Evolutionary conservation across 192 early-diverging fungal genomes (phyloP).

Genomic region (Glomus cerebriforme): DNA sequence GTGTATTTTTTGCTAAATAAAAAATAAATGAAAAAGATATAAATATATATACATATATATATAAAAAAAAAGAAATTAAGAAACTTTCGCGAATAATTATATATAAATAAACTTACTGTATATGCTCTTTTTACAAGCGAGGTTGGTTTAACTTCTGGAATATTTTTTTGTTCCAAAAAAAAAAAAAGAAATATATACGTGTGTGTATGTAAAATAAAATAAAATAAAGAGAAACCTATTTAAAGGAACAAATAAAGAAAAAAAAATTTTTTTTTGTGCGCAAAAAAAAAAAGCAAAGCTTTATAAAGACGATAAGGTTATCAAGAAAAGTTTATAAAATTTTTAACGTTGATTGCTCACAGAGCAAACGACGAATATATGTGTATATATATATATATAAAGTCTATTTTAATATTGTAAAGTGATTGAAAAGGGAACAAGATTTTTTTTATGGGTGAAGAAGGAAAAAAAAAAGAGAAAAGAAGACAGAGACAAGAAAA

Average conservation of each 20-base stretch:
- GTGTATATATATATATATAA: slow-evolving; percentile 9
- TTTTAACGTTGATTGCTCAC: slow-evolving; percentile 30
- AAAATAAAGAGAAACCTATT: not conserved
- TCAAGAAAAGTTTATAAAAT: not conserved
- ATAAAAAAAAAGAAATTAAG: no score
- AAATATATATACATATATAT: not conserved
- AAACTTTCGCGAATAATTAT: not conserved
- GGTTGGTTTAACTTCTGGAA: not conserved
- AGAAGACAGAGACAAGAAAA: not conserved
- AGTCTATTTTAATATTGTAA: slow-evolving; percentile 12
- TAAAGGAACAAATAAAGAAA: not conserved
- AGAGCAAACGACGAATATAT: slow-evolving; percentile 23
- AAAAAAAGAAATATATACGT: not conserved
- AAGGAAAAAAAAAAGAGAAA: not conserved
- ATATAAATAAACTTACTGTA: not conserved
- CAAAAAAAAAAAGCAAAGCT: not conserved
- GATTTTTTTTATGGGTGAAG: slow-evolving; percentile 5
- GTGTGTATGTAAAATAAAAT: not conserved
- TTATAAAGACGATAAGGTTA: not conserved
- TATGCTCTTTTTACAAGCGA: not conserved
- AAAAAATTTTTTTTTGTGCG: slow-evolving; percentile 1
- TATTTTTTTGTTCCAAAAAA: not conserved
- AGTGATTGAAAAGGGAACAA: not conserved
- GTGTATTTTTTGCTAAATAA: not conserved
- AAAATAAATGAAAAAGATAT: not conserved